Conservation (phyloP, 2,329 filamentous ascomycete genomes). For the Lomentospora prolificans region DNA sequence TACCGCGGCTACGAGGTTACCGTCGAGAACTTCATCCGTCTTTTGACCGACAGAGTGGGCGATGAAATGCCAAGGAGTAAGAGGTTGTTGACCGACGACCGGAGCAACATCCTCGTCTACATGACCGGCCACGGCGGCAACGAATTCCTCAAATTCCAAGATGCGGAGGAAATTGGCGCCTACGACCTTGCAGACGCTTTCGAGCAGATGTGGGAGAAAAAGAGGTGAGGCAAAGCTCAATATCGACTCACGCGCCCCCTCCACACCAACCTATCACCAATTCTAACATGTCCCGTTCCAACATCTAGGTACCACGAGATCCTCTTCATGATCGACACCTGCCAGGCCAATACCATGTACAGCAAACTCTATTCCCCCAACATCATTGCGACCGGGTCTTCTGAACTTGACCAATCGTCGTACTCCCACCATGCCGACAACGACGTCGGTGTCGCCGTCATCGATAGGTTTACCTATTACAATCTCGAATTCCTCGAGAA, state of each 20-base stretch:
- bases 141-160: slow-evolving; percentile 97
- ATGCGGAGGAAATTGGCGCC: slow-evolving; percentile 92
- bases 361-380: slow-evolving; percentile 96
- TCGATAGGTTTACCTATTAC: slow-evolving; percentile 98
- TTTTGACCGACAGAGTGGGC: slow-evolving; percentile 87
- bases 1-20: slow-evolving; percentile 98
- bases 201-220: slow-evolving; percentile 99
- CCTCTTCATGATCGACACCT: slow-evolving; percentile 99
- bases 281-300: not conserved
- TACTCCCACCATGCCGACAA: slow-evolving; percentile 98
- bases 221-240: slow-evolving; percentile 46
- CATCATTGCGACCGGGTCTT: slow-evolving; percentile 95
- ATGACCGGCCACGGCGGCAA: slow-evolving; percentile 99
- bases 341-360: slow-evolving; percentile 99
- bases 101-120: slow-evolving; percentile 95
- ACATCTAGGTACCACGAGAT: slow-evolving; percentile 75
- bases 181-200: slow-evolving; percentile 96
- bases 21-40: slow-evolving; percentile 94
- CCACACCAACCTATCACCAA: not conserved
- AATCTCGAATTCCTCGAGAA: slow-evolving; percentile 94
- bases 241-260: too few species aligned
- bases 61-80: slow-evolving; percentile 94
- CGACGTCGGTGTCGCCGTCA: slow-evolving; percentile 94
- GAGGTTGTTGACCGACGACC: slow-evolving; percentile 83
- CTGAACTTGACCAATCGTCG: slow-evolving; percentile 87